phyloP scores from a whole-genome alignment of 805 yeast species.

The Starmerella sp. region DNA sequence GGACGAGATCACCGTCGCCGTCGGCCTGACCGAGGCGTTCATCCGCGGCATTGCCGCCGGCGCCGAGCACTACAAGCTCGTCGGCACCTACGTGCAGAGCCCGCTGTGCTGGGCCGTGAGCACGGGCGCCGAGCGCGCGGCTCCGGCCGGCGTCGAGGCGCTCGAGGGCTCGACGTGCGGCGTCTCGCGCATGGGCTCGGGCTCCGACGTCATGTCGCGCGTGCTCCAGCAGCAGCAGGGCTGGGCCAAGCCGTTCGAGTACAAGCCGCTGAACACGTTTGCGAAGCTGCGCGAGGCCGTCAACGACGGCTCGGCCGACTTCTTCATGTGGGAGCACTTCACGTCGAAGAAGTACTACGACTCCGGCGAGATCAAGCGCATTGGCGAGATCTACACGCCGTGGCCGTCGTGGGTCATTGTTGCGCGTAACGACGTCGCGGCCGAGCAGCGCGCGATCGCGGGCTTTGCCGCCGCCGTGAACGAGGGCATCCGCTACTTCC shows the following conservation, averaged over 20 bases:
- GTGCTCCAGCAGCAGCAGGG: constrained; percentile 57
- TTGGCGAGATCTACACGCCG: constrained; percentile 86
- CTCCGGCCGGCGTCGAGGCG: constrained; percentile 40
- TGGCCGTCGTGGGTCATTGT: constrained; percentile 93
- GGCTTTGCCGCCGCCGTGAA: constrained; percentile 45
- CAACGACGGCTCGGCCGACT: constrained; percentile 52
- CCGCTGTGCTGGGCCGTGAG: constrained; percentile 88
- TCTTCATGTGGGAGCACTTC: constrained; percentile 93
- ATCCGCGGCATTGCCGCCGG: constrained; percentile 73
- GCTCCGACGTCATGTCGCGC: constrained; percentile 83
- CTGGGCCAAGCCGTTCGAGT: constrained; percentile 37
- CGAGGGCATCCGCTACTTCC: constrained; percentile 59
- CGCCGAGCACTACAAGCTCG: constrained; percentile 47
- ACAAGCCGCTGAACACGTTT: constrained; percentile 54
- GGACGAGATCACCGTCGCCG: constrained; percentile 54
- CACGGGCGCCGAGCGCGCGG: constrained; percentile 55
- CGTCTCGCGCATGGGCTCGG: constrained; percentile 79
- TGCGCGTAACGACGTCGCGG: constrained; percentile 35
- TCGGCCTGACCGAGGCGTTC: constrained; percentile 88
- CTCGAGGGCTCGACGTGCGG: constrained; percentile 58
- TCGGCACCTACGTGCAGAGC: constrained; percentile 74
- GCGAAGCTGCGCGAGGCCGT: constrained; percentile 71
- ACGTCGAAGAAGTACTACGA: constrained; percentile 81
- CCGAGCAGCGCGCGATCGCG: constrained; percentile 25
- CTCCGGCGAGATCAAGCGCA: constrained; percentile 60